Evolutionary conservation across 345 rosid genomes (phyloP).

Genomic region (Corchorus capsularis): DNA sequence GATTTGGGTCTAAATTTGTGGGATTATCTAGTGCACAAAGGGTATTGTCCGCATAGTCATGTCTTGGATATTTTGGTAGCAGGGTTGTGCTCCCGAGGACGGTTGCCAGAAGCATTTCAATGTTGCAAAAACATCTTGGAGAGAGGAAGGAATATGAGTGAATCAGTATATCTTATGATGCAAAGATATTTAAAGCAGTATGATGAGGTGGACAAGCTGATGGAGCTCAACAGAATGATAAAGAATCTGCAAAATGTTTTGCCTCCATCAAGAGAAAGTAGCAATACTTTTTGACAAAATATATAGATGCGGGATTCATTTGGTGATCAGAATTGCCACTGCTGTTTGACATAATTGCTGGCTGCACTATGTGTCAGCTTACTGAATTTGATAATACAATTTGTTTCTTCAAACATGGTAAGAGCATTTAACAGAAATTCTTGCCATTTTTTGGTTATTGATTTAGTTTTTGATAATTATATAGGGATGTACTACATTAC

Average conservation of each 20-base stretch:
- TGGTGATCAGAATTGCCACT: neutral
- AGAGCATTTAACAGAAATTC: neutral
- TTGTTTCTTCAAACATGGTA: neutral
- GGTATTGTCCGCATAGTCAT: slow-evolving; percentile 77
- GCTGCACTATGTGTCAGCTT: neutral
- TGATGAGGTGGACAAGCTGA: slow-evolving; percentile 43
- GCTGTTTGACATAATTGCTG: neutral
- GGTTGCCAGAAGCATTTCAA: slow-evolving; percentile 60
- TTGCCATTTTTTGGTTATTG: neutral
- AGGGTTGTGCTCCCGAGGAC: slow-evolving; percentile 64
- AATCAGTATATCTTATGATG: slow-evolving; percentile 55
- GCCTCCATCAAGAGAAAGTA: slow-evolving; percentile 42
- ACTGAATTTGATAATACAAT: neutral
- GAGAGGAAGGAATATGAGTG: slow-evolving; percentile 71
- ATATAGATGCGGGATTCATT: neutral
- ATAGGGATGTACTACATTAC: neutral
- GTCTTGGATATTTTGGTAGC: slow-evolving; percentile 76
- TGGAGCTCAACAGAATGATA: slow-evolving; percentile 56
- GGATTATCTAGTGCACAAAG: slow-evolving; percentile 62
- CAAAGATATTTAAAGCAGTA: slow-evolving; percentile 42
- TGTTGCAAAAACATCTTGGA: slow-evolving; percentile 66
- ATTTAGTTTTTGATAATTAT: neutral
- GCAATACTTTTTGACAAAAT: neutral
- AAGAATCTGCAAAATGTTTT: slow-evolving; percentile 49
- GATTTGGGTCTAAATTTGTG: slow-evolving; percentile 67